Base-by-base conservation (phyloP, 371 early-diverging fungal species). In the Mucor mucedo region DNA sequence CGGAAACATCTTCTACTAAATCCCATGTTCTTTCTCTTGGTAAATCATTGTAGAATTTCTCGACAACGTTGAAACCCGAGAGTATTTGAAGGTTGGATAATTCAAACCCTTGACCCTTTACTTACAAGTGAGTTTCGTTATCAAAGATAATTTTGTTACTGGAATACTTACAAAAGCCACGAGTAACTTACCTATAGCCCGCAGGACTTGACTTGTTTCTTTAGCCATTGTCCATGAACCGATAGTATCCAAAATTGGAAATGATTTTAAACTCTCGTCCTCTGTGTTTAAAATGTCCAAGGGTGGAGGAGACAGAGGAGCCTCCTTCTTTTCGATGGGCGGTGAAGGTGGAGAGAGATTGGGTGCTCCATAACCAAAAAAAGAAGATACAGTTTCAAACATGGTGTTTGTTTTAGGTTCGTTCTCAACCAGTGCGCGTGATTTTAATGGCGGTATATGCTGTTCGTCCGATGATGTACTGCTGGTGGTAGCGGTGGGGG, bases 91-190 rank as follows among this genome's bases (percentile, higher is more conserved):
- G 62, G 54, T 88, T 80, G 3, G 86, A 80, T 52, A 90, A 63
- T 62, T 89, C 93, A 53, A 93, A 84, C 10, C 93, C 93, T 76
- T 92, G 91, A 30, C 86, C 84, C 85, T 79, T 63, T 73, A 29
- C 38, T 54, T 42, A 11, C 3, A 10, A 14, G 13, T 13, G 7
- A 21, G 21, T 4, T 44, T 44, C 5, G 0, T 47, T 21, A 21
- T 27, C 21, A 40, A 16, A 54, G 21, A 21, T 7, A 54, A 52
- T 45, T 48, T 59, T 28, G 62, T 5, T 9, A 32, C 53, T 4
- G 57, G 53, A 57, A 44, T 1, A 70, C 79, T 80, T 79, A 87
- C 87, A 72, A 89, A 91, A n/a, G 89, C 84, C 28, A 84, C 79
- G 3, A 84, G 72, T 42, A 92, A 38, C 39, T 89, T 81, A 38